Evolutionary conservation across 2,329 filamentous ascomycete species (phyloP), one percentile per base, ranked within the genome.

Genomic region (Chalaropsis ovoidea): DNA sequence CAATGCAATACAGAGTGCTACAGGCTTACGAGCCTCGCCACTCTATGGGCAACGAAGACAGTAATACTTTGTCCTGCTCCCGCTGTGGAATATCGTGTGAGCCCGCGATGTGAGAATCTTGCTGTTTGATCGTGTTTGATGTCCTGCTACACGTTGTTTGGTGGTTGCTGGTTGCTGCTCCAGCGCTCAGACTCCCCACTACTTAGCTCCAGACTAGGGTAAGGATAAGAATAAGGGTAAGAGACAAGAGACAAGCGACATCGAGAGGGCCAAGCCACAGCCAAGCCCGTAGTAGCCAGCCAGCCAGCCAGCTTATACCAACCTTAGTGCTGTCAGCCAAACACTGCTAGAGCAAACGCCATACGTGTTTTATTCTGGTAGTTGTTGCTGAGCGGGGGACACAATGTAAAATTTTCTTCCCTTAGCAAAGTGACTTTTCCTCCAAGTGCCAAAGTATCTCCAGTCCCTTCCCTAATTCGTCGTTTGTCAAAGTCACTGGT

Each of bases 81-180:
- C 31, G 27, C 54, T 39, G 27, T 27, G 17, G 54, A 31, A 39
- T 56, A 24, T 56, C 24, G 22, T 56, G 52, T 27, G 52, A 27
- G 52, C 24, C 43, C 2, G 3, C 1, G 22, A 17, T 13, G 24
- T 56, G 52, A 15, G 15, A 56, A 56, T 58, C 54, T 35, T 31
- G 31, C 13, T 58, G 54, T 58, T 58, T 58, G 24, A 58, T 58
- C 54, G n/a, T 58, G 54, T 58, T 35, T 58, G 47, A 24, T 24
- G 47, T 27, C 1, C 35, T 39, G 35, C 5, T 39, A 39, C 35
- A 6, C 5, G 1, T 7, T 39, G 47, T 24, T 52, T 52, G 15
- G 7, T 58, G 15, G 54, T 19, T 58, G 54, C 54, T 39, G 8
- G 17, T n/a, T n/a, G 54, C 17, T 17, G n/a, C 24, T 6, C 49